phyloP scores from a whole-genome alignment of 805 yeast genomes.

The Suhomyces tanzawaensis region DNA sequence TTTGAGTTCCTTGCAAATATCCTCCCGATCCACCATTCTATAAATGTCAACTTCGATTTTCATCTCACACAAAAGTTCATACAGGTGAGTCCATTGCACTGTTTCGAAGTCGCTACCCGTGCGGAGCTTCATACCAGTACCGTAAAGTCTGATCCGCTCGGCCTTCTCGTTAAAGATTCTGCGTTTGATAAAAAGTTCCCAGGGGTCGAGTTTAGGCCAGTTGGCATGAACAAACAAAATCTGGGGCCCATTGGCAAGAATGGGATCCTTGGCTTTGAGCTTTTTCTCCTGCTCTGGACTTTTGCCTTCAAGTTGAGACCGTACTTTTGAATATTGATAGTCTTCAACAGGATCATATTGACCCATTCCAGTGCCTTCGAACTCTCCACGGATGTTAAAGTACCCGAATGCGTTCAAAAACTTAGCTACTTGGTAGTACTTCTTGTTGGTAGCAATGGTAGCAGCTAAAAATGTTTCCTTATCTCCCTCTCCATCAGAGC shows the following conservation, averaged over 20 bases:
- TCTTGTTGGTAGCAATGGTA: conserved; percentile 47
- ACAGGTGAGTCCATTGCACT: conserved; percentile 59
- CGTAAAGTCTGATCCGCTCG: conserved; percentile 55
- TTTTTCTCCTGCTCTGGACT: conserved; percentile 8
- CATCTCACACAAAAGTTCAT: conserved; percentile 50
- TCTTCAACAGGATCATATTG: conserved; percentile 72
- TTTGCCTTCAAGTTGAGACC: not conserved
- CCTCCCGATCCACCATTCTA: conserved; percentile 36
- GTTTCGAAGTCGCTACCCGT: conserved; percentile 58
- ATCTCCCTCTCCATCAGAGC: conserved; percentile 72
- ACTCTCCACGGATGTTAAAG: conserved; percentile 33
- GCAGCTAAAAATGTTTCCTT: conserved; percentile 77
- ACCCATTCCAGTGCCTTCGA: conserved; percentile 73
- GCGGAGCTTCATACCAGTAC: conserved; percentile 50
- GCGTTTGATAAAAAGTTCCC: conserved; percentile 44
- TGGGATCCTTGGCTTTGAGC: conserved; percentile 7
- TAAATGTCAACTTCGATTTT: conserved; percentile 45
- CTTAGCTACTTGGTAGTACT: conserved; percentile 55
- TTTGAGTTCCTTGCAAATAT: conserved; percentile 50
- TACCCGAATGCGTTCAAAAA: conserved; percentile 53
- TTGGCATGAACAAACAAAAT: conserved; percentile 63
- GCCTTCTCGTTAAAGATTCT: conserved; percentile 42
- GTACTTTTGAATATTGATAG: conserved; percentile 21
- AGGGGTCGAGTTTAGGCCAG: conserved; percentile 65
- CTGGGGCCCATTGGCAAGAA: conserved; percentile 20